Conservation (phyloP, 163 green algal genomes). For the Trebouxiophyceae sp. region DNA sequence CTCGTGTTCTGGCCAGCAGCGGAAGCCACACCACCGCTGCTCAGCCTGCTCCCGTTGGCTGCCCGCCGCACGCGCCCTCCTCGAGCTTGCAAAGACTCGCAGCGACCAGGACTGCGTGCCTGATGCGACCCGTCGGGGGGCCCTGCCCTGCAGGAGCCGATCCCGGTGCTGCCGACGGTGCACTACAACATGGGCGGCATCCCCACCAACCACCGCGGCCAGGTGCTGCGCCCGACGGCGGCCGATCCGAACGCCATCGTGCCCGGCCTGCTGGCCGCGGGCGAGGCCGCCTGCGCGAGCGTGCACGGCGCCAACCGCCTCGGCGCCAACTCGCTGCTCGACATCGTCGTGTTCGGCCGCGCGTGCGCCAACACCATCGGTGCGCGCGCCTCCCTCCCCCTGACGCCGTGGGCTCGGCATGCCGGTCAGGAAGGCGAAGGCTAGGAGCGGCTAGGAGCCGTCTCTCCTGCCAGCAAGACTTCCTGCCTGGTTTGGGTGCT, state of each 20-base stretch:
- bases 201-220: constrained; percentile 93
- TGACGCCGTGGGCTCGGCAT: too few species aligned
- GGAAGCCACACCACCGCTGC: too few species aligned
- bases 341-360: constrained; percentile 99
- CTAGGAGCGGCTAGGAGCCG: too few species aligned
- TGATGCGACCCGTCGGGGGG: too few species aligned
- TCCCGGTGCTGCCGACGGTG: constrained; percentile 96
- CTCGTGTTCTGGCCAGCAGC: too few species aligned
- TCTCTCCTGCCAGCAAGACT: too few species aligned
- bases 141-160: constrained; percentile 93
- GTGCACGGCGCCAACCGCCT: constrained; percentile 98
- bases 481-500: too few species aligned
- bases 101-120: too few species aligned
- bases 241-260: constrained; percentile 82
- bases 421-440: too few species aligned
- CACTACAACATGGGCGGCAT: constrained; percentile 99
- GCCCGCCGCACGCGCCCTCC: too few species aligned
- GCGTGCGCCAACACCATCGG: constrained; percentile 78
- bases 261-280: constrained; percentile 89
- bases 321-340: constrained; percentile 96
- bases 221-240: constrained; percentile 53
- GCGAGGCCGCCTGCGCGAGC: constrained; percentile 86
- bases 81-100: too few species aligned
- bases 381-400: constrained; percentile 13
- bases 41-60: too few species aligned